A percentile compares a stretch with the other conserved stretches of the same genome.
Evolutionary conservation across 2,329 filamentous ascomycete genomes (phyloP).

Genomic region (Colletotrichum trifolii): DNA sequence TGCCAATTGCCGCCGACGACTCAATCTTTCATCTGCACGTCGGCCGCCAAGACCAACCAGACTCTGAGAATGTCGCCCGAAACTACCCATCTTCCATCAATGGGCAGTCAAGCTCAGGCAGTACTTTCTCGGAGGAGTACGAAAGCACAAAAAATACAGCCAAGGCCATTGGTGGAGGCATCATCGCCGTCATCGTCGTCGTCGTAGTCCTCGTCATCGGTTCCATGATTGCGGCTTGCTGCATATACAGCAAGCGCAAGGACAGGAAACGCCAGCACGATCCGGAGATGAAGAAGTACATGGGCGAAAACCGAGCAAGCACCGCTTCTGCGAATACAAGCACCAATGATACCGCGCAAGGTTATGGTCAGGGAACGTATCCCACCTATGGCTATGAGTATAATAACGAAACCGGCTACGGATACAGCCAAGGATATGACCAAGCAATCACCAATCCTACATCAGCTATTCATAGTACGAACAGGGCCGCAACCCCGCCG

Average conservation of each 20-base stretch:
- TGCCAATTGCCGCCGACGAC: too few species aligned
- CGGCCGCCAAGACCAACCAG: too few species aligned
- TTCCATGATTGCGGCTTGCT: conserved; percentile 4
- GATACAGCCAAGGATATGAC: background rate
- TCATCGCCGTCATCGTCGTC: conserved; percentile 15
- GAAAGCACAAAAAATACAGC: background rate
- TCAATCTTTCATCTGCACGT: background rate
- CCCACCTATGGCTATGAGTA: background rate
- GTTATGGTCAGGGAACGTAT: background rate
- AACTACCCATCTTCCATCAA: too few species aligned
- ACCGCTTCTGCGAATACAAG: background rate
- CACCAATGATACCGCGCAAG: background rate
- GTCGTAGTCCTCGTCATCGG: conserved; percentile 9
- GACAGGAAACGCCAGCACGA: conserved; percentile 5
- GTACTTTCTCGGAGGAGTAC: conserved; percentile 2
- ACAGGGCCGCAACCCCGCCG: background rate
- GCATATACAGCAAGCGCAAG: conserved; percentile 9
- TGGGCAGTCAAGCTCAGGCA: background rate
- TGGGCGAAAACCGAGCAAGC: conserved; percentile 14
- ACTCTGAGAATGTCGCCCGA: too few species aligned
- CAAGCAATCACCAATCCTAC: too few species aligned
- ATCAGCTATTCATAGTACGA: background rate
- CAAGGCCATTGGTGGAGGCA: conserved; percentile 11
- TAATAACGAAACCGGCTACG: conserved; percentile 5
- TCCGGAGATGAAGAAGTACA: conserved; percentile 18